A percentile compares a stretch with the other conserved stretches of the same genome.
phyloP scores from a whole-genome alignment of 2,329 filamentous ascomycete species.

The Tolypocladium tundrense region DNA sequence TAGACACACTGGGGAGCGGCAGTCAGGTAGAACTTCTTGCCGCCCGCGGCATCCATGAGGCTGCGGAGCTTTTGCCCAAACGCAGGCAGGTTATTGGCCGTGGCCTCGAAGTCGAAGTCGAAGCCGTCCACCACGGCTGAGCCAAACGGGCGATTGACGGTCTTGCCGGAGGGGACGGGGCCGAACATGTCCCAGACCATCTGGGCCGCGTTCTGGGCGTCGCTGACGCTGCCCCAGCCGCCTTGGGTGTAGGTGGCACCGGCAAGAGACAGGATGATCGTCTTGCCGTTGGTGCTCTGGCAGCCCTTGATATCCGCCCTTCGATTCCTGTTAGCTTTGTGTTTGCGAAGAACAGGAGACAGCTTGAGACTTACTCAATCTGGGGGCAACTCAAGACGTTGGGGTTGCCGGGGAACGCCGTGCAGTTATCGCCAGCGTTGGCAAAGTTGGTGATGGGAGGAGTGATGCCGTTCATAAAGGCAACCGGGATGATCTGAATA shows the following conservation, averaged over 20 bases:
- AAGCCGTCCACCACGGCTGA: slow-evolving; percentile 59
- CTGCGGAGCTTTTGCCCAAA: slow-evolving; percentile 49
- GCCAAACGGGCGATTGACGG: slow-evolving; percentile 55
- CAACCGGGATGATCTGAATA: slow-evolving; percentile 44
- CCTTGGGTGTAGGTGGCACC: slow-evolving; percentile 61
- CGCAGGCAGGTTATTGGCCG: slow-evolving; percentile 45
- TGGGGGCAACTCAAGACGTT: slow-evolving; percentile 50
- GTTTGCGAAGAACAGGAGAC: slow-evolving; percentile 16
- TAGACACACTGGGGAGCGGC: slow-evolving; percentile 60
- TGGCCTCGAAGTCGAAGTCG: slow-evolving; percentile 64
- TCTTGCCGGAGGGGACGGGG: slow-evolving; percentile 32
- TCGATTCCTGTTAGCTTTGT: slow-evolving; percentile 8
- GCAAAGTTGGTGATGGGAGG: slow-evolving; percentile 52
- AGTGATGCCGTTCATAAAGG: slow-evolving; percentile 51
- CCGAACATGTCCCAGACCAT: slow-evolving; percentile 64
- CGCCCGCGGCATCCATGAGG: slow-evolving; percentile 39
- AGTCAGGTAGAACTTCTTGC: slow-evolving; percentile 51
- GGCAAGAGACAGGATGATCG: slow-evolving; percentile 61
- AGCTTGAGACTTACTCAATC: slow-evolving; percentile 41
- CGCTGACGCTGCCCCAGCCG: slow-evolving; percentile 45
- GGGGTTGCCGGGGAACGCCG: slow-evolving; percentile 42
- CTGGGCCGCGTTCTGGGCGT: slow-evolving; percentile 46
- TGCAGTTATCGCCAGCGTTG: slow-evolving; percentile 52
- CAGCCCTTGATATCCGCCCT: slow-evolving; percentile 40
- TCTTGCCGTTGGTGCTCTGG: slow-evolving; percentile 53